Percentiles rank a stretch among this genome's conserved stretches.
Evolutionary conservation across 768 basidiomycete species (phyloP).

Genomic region (Chalciporus chontae): DNA sequence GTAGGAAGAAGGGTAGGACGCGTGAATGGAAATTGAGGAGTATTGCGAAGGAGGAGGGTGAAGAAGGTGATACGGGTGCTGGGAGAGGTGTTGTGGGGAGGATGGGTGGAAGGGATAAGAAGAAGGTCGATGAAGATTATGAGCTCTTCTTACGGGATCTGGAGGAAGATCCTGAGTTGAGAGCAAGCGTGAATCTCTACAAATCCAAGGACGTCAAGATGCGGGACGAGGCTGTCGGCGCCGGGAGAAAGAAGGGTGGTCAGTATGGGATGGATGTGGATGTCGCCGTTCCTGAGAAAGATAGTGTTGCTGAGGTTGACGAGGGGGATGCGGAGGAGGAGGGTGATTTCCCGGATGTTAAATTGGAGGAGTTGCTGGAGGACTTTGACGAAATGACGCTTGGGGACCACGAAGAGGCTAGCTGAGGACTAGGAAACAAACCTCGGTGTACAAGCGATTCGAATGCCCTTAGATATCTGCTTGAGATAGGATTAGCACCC

Average conservation of each 20-base stretch:
- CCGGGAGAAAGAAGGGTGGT: conserved; percentile 21
- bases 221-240: conserved; percentile 33
- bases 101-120: conserved; percentile 84
- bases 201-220: conserved; percentile 58
- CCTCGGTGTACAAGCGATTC: no score
- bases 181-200: conserved; percentile 84
- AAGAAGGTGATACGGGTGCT: conserved; percentile 74
- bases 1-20: conserved; percentile 84
- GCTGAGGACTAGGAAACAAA: not conserved
- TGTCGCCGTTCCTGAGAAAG: conserved; percentile 29
- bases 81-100: conserved; percentile 86
- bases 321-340: conserved; percentile 61
- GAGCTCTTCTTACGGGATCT: conserved; percentile 92
- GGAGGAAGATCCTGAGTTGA: conserved; percentile 92
- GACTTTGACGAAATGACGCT: conserved; percentile 92
- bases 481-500: no score
- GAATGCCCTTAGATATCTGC: no score
- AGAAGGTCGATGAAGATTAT: conserved; percentile 95
- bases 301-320: conserved; percentile 21
- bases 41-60: conserved; percentile 89
- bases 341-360: conserved; percentile 84
- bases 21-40: conserved; percentile 87
- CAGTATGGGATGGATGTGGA: conserved; percentile 66
- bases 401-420: conserved; percentile 34
- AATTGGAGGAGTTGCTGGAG: conserved; percentile 82